Base-by-base conservation (phyloP, 257 asterid genomes). In the Solanum sparsipilum region DNA sequence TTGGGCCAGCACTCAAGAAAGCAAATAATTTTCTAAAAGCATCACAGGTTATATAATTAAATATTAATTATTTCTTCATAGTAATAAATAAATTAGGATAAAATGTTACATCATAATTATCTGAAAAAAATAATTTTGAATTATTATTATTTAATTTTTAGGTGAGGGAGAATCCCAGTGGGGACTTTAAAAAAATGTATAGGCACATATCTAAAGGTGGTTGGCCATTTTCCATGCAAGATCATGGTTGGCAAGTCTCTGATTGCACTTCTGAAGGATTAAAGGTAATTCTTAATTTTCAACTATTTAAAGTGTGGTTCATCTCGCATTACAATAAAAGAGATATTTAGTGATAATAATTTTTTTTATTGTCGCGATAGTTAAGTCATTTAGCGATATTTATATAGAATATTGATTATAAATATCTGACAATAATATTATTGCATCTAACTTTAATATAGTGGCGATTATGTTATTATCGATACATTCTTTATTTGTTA, bases 211-310 rank as follows among this genome's bases (percentile, higher is more conserved):
- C 91, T 48, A 94, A 92, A 91, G 96, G 96, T 7, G 38, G 88
- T 0, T 94, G 96, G 95, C 90, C 96, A 31, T 94, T 94, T 74
- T 87, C 94, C 4, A 90, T 87, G 68, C 95, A 90, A 88, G 96
- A 94, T 87, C 95, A 94, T 71, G 95, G 96, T 23, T 91, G 94
- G 95, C 94, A 92, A 88, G 94, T 91, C 72, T 92, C 94, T 2
- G 96, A 94, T 21, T 92, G 95, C 88, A 93, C 95, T 8, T 86
- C 92, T 13, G 96, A 93, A 85, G 96, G 94, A 27, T 89, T 94
- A 23, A 93, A 91, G 88, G 95, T 91, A 46, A n/a, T 68, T 63
- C 13, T 3, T n/a, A 23, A 35, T 23, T 83, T 56, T 56, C n/a
- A 56, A 20, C n/a, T 56, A 18, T 56, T 56, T 18, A 18, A 18